Conservation (phyloP, 129 eudicot genomes). For the Lactuca saligna region DNA sequence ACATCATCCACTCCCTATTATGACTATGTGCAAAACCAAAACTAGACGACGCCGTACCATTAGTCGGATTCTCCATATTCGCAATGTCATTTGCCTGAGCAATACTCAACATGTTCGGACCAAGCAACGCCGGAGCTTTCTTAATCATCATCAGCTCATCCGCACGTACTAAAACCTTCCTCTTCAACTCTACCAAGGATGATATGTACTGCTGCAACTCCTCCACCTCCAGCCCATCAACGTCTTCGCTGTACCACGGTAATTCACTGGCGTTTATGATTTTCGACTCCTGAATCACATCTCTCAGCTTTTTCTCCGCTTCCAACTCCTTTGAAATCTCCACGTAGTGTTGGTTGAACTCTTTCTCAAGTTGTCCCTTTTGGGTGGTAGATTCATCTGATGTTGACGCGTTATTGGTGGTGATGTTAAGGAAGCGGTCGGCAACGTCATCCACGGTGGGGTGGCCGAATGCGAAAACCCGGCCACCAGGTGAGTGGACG, state of each 20-base stretch:
- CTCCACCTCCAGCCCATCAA: conserved; percentile 21
- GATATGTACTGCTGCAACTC: conserved; percentile 21
- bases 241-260: conserved; percentile 18
- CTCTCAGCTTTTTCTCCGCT: conserved; percentile 20
- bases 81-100: neutral
- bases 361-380: neutral
- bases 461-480: conserved; percentile 23
- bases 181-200: conserved; percentile 26
- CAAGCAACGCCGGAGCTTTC: conserved; percentile 16
- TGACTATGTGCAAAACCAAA: conserved; percentile 6
- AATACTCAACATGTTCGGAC: conserved; percentile 9
- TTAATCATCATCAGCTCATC: conserved; percentile 35
- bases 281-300: conserved; percentile 2
- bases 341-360: conserved; percentile 28
- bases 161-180: conserved; percentile 29
- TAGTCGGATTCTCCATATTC: neutral
- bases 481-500: conserved; percentile 32
- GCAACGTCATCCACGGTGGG: conserved; percentile 22
- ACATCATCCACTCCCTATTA: neutral
- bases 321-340: conserved; percentile 28
- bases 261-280: neutral
- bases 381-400: neutral
- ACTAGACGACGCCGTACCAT: neutral
- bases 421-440: conserved; percentile 13
- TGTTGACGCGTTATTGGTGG: neutral